Percentiles rank a stretch among this genome's conserved stretches.
Conservation (phyloP, 2,329 filamentous ascomycete species). For the Fusarium pininemorale region DNA sequence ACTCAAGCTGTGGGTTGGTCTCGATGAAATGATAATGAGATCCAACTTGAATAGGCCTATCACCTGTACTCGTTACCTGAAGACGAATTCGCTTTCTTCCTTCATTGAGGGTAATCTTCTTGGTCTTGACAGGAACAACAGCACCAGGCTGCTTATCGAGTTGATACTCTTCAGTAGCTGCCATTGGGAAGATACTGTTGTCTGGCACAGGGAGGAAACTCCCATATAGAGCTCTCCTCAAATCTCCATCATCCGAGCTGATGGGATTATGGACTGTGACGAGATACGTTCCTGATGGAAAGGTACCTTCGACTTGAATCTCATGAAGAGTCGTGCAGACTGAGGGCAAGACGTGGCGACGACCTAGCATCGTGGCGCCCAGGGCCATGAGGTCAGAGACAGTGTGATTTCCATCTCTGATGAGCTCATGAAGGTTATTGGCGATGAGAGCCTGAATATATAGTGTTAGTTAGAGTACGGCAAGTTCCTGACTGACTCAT, state of each 20-base stretch:
- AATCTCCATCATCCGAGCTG: constrained; percentile 83
- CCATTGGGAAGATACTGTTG: constrained; percentile 72
- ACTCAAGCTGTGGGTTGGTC: constrained; percentile 88
- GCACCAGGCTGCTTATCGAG: constrained; percentile 79
- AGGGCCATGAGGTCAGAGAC: constrained; percentile 94
- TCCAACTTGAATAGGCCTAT: constrained; percentile 90
- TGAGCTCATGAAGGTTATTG: constrained; percentile 91
- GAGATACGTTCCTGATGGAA: constrained; percentile 88
- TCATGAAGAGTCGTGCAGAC: constrained; percentile 82
- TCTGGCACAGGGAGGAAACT: constrained; percentile 86
- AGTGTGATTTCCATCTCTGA: constrained; percentile 92
- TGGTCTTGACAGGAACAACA: constrained; percentile 74
- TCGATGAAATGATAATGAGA: constrained; percentile 98
- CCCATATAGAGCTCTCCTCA: constrained; percentile 88
- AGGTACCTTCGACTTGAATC: constrained; percentile 94
- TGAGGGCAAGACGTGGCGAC: constrained; percentile 87
- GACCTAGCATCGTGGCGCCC: constrained; percentile 90
- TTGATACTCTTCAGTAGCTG: constrained; percentile 72
- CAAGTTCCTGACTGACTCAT: not conserved
- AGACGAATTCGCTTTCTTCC: constrained; percentile 78
- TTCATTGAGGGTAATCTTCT: constrained; percentile 74
- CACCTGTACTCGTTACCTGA: constrained; percentile 84
- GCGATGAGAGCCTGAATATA: constrained; percentile 76
- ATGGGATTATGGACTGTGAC: constrained; percentile 95
- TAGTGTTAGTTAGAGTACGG: constrained; percentile 7